Base-by-base conservation (phyloP, 768 basidiomycete genomes). In the Rossbeevera mucosa region DNA sequence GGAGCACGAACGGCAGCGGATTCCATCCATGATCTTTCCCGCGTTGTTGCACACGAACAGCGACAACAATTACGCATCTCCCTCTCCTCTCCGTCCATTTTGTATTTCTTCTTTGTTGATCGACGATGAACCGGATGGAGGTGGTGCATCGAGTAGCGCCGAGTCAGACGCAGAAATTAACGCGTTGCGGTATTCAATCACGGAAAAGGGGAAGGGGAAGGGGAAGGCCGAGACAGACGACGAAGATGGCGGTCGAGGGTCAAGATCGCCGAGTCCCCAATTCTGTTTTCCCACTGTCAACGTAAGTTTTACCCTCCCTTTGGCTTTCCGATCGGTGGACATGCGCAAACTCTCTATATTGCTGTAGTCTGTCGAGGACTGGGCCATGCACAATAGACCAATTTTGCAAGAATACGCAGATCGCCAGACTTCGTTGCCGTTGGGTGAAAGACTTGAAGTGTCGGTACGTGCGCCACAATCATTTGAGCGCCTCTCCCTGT, bases 401-500 rank as follows among this genome's bases (percentile, higher is more conserved):
- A 49, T 66, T 20, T 30, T 68, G 21, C 61, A 58, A 47, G 58
- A 66, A 24, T 70, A 64, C 25, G 66, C 68, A 0, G 42, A 68
- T 8, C 62, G 68, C 20, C 66, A 70, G 53, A 47, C 33, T 8
- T 54, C 55, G 11, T 50, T 64, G 42, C 64, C 66, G 1, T 47
- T 70, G 22, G 64, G 68, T 7, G 26, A 20, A 18, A 60, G 64
- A 21, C 56, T 68, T 0, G 43, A 68, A 2, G 48, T 68, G 33
- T 62, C 66, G 16, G 66, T 70, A 40, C 28, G 58, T 47, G 2
- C 43, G 7, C 5, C 14, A 4, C 12, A 7, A n/a, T 24, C 8
- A 7, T 14, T 5, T 36, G 16, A 2, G n/a, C n/a, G 33, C 9
- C n/a, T 9, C 11, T 31, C 16, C 14, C 33, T 2, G 18, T 26